A percentile compares a stretch with the other conserved stretches of the same genome.
phyloP scores from a whole-genome alignment of 2,329 filamentous ascomycete genomes.

The Alternaria arbusti region DNA sequence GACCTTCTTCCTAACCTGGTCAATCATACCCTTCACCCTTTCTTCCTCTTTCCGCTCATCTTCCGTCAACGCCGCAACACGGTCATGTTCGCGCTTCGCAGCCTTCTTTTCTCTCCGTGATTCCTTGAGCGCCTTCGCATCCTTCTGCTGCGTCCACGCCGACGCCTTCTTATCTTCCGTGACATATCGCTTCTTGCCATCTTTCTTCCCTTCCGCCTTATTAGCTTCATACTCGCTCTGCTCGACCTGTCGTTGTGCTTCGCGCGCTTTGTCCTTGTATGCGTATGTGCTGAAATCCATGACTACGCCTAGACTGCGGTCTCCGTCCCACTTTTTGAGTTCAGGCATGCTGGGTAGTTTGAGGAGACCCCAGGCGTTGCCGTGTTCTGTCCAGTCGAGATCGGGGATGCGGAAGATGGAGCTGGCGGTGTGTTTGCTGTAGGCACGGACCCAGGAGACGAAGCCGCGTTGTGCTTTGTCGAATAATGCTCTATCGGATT shows the following conservation, averaged over 20 bases:
- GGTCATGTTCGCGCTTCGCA: conserved; percentile 39
- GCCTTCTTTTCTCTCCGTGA: conserved; percentile 43
- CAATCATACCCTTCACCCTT: conserved; percentile 40
- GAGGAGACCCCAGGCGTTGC: conserved; percentile 82
- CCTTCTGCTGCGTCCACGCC: conserved; percentile 48
- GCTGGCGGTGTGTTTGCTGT: conserved; percentile 86
- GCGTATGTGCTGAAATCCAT: conserved; percentile 50
- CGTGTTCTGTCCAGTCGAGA: conserved; percentile 84
- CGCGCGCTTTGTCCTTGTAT: conserved; percentile 55
- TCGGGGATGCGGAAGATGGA: conserved; percentile 87
- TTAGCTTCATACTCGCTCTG: conserved; percentile 35
- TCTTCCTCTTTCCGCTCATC: conserved; percentile 45
- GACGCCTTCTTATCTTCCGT: conserved; percentile 36
- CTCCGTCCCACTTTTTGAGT: conserved; percentile 56
- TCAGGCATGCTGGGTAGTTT: conserved; percentile 95
- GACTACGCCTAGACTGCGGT: conserved; percentile 49
- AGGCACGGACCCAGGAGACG: conserved; percentile 90
- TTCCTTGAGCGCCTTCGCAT: conserved; percentile 40
- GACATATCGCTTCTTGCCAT: conserved; percentile 35
- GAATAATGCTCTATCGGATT: conserved; percentile 70
- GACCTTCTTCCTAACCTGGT: conserved; percentile 35
- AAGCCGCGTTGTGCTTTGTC: conserved; percentile 92
- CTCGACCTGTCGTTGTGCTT: conserved; percentile 48
- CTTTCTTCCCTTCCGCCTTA: conserved; percentile 30
- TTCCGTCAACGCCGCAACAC: conserved; percentile 31